These are phyloP conservation scores for Epichloe gansuensis DNA, from an alignment of 2,329 filamentous ascomycete species.

Conservation along the genomic window DNA sequence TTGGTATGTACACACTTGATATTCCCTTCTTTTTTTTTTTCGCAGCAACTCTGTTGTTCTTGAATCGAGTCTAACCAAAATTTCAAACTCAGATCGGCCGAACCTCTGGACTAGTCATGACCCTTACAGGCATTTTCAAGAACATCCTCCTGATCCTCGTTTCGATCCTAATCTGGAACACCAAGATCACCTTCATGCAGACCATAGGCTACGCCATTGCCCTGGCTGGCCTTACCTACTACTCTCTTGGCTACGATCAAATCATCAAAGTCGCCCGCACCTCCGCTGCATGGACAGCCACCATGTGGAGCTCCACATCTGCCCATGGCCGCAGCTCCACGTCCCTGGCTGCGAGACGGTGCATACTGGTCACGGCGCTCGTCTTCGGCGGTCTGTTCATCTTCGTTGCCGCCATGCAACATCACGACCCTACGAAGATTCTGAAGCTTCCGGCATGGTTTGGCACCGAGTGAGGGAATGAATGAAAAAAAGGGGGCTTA, in stretches of 20 bases:
- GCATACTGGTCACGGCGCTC: conserved; percentile 7
- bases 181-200: conserved; percentile 57
- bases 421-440: conserved; percentile 2
- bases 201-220: conserved; percentile 68
- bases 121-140: conserved; percentile 75
- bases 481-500: no score
- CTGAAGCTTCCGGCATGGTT: conserved; percentile 4
- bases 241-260: conserved; percentile 30
- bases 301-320: conserved; percentile 11
- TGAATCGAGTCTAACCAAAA: conserved; percentile 7
- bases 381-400: conserved; percentile 8
- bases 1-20: conserved; percentile 42
- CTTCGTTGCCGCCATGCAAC: conserved; percentile 7
- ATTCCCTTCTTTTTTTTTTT: neutral
- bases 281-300: conserved; percentile 13
- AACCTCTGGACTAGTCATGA: conserved; percentile 76
- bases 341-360: conserved; percentile 5
- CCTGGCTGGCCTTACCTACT: conserved; percentile 35
- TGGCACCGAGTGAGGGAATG: conserved; percentile 5
- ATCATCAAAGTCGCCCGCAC: conserved; percentile 14
- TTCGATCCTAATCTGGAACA: conserved; percentile 68
- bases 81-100: conserved; percentile 55
- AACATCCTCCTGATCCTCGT: conserved; percentile 70
- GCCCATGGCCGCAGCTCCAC: conserved; percentile 7
- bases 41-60: neutral